Base-by-base conservation (phyloP, 768 basidiomycete genomes). In the Termitomyces eurrhizus region DNA sequence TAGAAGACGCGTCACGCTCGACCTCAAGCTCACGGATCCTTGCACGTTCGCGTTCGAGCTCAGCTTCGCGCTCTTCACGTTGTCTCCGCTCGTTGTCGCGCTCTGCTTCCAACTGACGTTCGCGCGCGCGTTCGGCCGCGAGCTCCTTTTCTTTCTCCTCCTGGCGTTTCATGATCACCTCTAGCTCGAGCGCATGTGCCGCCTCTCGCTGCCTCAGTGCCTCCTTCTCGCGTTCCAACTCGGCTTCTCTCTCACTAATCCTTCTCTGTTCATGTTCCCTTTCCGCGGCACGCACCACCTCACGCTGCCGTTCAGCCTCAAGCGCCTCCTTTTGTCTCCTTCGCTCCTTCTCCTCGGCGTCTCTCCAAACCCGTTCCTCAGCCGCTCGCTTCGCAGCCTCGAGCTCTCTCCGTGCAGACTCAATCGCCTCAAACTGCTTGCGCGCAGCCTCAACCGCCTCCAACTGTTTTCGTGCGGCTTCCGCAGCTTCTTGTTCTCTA, bases 121-220 rank as follows among this genome's bases (percentile, higher is more conserved):
- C 67, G 16, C 54, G 60, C 53, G 67, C 63, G n/a, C 59, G 60
- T 37, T 70, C 69, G 0, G 63, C 50, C 62, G 68, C 56, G 36
- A 67, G 41, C 59, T 63, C 33, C 32, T 56, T 45, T 29, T 57
- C 54, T 42, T 46, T 56, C 58, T 56, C 56, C 50, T 58, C 32
- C 21, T 63, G 57, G 16, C 54, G 59, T 29, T 57, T 56, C 5
- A 42, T 36, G 7, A 57, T 29, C 12, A 7, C 32, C 8, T 64
- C 62, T 29, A 52, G 35, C 18, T 64, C 62, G 12, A 41, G 39
- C 4, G 24, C 52, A 24, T 56, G 60, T 14, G 51, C 53, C 4
- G 18, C 54, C 26, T 63, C 62, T 45, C 61, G 66, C 14, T 66
- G 58, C 2, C 46, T 58, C 13, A 70, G 65, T 37, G 59, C 61